Percentiles rank a stretch among this genome's conserved stretches.
Conservation (phyloP, 2,329 filamentous ascomycete genomes). For the Ophiostoma quercus region DNA sequence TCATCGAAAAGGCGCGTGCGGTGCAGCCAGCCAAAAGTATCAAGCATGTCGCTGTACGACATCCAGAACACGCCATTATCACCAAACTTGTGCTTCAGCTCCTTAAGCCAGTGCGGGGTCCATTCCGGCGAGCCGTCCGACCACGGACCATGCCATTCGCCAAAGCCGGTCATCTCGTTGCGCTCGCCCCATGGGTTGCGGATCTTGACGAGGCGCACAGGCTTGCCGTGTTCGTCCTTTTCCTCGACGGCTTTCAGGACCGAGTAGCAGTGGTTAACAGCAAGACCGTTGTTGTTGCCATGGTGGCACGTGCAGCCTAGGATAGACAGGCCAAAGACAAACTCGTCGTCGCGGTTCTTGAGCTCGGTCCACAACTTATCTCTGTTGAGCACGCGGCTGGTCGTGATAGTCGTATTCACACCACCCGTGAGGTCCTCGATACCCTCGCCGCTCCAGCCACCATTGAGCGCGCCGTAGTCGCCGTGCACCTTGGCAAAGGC, state of each 20-base stretch:
- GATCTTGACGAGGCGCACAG: slow-evolving; percentile 40
- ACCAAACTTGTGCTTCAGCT: slow-evolving; percentile 60
- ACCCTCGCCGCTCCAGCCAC: slow-evolving; percentile 55
- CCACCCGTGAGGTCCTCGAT: slow-evolving; percentile 51
- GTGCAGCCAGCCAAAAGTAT: slow-evolving; percentile 42
- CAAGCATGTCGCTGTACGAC: slow-evolving; percentile 42
- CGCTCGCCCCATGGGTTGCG: slow-evolving; percentile 67
- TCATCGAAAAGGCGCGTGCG: slow-evolving; percentile 45
- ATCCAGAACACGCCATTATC: slow-evolving; percentile 58
- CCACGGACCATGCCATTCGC: slow-evolving; percentile 69
- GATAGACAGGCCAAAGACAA: slow-evolving; percentile 49
- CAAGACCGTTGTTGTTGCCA: slow-evolving; percentile 24
- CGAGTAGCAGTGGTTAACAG: slow-evolving; percentile 47
- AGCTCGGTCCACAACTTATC: slow-evolving; percentile 67
- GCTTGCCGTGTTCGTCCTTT: slow-evolving; percentile 38
- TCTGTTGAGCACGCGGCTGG: slow-evolving; percentile 57
- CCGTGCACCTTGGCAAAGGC: slow-evolving; percentile 73
- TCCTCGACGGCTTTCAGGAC: slow-evolving; percentile 45
- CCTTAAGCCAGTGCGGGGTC: slow-evolving; percentile 66
- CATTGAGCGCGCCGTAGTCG: slow-evolving; percentile 63
- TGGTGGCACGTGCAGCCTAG: slow-evolving; percentile 27
- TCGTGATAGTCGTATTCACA: slow-evolving; percentile 51
- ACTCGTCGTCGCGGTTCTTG: slow-evolving; percentile 54
- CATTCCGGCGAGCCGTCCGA: slow-evolving; percentile 68
- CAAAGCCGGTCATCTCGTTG: slow-evolving; percentile 32